phyloP scores from a whole-genome alignment of 2,329 filamentous ascomycete species.

The Aspergillus felis region DNA sequence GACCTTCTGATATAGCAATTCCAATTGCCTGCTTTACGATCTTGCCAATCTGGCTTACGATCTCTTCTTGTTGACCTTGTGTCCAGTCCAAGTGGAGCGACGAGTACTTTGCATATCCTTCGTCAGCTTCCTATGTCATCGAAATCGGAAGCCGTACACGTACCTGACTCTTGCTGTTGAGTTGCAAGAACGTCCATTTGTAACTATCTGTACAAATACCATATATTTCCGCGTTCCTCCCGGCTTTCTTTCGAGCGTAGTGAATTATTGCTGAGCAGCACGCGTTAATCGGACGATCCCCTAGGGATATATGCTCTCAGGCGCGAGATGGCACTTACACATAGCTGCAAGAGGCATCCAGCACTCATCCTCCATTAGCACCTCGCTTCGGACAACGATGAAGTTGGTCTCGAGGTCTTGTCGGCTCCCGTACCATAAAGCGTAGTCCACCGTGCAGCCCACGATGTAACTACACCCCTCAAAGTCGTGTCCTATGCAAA shows the following conservation, averaged over 20 bases:
- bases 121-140: background rate
- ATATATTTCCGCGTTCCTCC: background rate
- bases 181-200: conserved; percentile 2
- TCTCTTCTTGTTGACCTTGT: background rate
- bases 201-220: conserved; percentile 1
- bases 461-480: background rate
- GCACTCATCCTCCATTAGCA: background rate
- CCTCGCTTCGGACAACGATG: background rate
- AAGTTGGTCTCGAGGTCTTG: background rate
- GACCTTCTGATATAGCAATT: background rate
- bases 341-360: background rate
- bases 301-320: background rate
- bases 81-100: background rate
- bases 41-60: background rate
- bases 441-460: background rate
- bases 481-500: background rate
- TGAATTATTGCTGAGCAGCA: background rate
- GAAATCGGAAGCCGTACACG: too few relatives aligned
- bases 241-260: background rate
- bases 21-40: background rate
- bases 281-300: background rate
- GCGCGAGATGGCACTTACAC: background rate
- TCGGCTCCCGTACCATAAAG: background rate
- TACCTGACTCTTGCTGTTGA: background rate
- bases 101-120: background rate